Evolutionary conservation across 2,329 filamentous ascomycete genomes (phyloP).

Genomic region (Pyrenophora seminiperda): DNA sequence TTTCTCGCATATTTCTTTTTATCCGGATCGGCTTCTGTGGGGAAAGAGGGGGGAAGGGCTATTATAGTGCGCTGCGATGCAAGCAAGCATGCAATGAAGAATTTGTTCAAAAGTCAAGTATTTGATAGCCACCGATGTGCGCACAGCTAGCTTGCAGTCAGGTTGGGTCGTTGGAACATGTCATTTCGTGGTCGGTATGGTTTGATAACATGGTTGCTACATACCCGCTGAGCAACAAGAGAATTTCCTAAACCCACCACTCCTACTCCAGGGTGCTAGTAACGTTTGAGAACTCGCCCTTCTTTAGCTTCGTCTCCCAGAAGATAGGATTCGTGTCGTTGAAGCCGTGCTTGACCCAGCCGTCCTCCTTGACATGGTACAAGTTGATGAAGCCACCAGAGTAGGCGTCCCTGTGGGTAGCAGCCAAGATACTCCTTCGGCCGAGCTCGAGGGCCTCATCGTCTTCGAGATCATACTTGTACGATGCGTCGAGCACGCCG

Average conservation of each 20-base stretch:
- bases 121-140: background rate
- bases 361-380: constrained; percentile 98
- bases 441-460: constrained; percentile 92
- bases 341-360: constrained; percentile 99
- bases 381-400: constrained; percentile 98
- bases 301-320: constrained; percentile 98
- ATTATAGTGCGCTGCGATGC: no score
- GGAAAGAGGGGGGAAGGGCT: no score
- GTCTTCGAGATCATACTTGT: constrained; percentile 83
- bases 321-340: constrained; percentile 98
- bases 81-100: constrained; percentile 2
- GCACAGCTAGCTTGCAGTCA: background rate
- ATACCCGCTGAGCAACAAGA: background rate
- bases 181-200: constrained; percentile 15
- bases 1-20: background rate
- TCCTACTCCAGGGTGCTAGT: constrained; percentile 72
- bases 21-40: no score
- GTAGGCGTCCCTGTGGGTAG: constrained; percentile 97
- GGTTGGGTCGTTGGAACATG: constrained; percentile 11
- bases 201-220: constrained; percentile 2
- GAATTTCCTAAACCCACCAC: background rate
- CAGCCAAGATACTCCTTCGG: constrained; percentile 88
- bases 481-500: constrained; percentile 95
- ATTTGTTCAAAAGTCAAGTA: background rate
- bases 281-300: constrained; percentile 97